These are phyloP conservation scores for Mycena sanguinolenta DNA, from an alignment of 768 basidiomycete genomes.

Conservation along the genomic window DNA sequence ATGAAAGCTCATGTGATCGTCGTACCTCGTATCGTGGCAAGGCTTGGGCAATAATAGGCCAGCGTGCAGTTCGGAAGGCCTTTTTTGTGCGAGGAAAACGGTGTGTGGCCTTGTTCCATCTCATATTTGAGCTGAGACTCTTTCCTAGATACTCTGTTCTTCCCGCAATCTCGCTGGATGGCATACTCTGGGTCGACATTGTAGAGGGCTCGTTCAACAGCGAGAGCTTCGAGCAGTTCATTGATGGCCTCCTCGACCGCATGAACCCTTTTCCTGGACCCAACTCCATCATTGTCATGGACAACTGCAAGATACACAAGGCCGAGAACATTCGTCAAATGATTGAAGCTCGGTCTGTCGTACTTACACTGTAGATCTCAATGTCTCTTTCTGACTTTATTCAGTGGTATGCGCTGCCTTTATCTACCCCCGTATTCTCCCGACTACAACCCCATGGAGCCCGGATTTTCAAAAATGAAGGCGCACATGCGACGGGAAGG, in stretches of 20 bases:
- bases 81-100: constrained; percentile 34
- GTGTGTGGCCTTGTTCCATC: neutral
- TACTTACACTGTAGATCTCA: too few relatives aligned
- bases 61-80: constrained; percentile 32
- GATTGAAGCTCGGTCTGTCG: constrained; percentile 45
- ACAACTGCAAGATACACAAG: constrained; percentile 45
- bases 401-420: constrained; percentile 37
- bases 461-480: constrained; percentile 41
- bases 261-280: constrained; percentile 54
- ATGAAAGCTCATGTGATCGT: constrained; percentile 41
- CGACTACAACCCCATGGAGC: constrained; percentile 54
- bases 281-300: constrained; percentile 55
- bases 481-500: constrained; percentile 33
- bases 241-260: constrained; percentile 46
- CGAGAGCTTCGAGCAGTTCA: constrained; percentile 45
- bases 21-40: constrained; percentile 37
- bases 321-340: constrained; percentile 40
- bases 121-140: too few relatives aligned
- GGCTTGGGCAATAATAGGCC: constrained; percentile 41
- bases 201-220: constrained; percentile 47
- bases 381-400: too few relatives aligned
- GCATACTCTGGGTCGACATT: constrained; percentile 47
- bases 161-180: constrained; percentile 51
- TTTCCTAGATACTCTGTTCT: constrained; percentile 50
- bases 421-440: constrained; percentile 55